These are phyloP conservation scores for Mycena haematopus DNA, from an alignment of 768 basidiomycete genomes.

Conservation along the genomic window DNA sequence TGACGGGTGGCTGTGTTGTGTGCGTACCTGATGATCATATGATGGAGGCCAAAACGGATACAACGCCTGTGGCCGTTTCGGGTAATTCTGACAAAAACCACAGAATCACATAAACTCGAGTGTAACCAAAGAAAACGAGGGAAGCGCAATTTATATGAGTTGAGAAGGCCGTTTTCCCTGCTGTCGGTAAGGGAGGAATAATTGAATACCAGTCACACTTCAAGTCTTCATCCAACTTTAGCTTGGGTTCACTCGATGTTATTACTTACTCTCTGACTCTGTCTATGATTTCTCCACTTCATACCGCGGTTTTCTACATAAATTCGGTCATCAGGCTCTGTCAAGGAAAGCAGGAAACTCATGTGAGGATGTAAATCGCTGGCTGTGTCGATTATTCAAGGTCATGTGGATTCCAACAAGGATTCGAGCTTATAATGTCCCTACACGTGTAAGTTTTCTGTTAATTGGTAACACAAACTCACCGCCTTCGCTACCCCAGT, in stretches of 20 bases:
- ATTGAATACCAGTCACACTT: too few species aligned
- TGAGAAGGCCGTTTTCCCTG: too few species aligned
- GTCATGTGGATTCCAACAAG: background rate
- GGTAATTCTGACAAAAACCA: background rate
- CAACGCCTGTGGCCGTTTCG: conserved; percentile 1
- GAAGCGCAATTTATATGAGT: too few species aligned
- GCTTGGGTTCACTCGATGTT: too few species aligned
- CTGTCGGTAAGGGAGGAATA: too few species aligned
- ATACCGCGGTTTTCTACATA: too few species aligned
- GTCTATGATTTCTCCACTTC: too few species aligned
- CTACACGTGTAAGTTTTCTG: background rate
- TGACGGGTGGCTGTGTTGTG: background rate
- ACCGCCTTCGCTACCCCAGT: background rate
- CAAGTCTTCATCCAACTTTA: too few species aligned
- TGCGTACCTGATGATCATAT: background rate
- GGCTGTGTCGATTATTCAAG: background rate
- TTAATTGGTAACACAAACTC: background rate
- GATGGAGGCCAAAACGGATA: background rate
- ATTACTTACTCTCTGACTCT: too few species aligned
- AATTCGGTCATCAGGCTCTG: too few species aligned
- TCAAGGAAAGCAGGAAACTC: too few species aligned
- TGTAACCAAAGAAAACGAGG: background rate
- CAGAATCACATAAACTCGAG: background rate
- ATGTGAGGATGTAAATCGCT: background rate
- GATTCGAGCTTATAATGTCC: background rate